Base-by-base conservation (phyloP, 1,284 basidiomycete genomes). In the Xanthoconium separans region DNA sequence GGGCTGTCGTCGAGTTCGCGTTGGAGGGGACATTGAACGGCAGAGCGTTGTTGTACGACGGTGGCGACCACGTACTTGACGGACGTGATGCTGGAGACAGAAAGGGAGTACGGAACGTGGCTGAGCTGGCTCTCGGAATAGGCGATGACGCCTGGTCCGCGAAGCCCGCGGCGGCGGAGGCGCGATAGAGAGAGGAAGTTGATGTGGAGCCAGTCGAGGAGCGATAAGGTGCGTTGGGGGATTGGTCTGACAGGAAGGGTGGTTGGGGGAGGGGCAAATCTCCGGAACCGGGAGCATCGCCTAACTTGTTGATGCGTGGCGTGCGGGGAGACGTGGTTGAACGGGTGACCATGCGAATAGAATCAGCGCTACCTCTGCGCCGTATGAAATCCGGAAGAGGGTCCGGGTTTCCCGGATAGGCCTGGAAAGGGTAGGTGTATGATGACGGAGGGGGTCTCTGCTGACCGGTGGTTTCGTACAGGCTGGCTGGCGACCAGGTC, bases 21-120 rank as follows among this genome's bases (percentile, higher is more conserved):
- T 66, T 68, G 12, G 74, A 69, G 20, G 70, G 65, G 41, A 49
- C 57, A 51, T 43, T 60, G 57, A 58, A 76, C 2, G 75, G 70
- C 16, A 67, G 44, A 0, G 20, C 27, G 29, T 56, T 61, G 51
- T 36, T 37, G 6, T 44, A 47, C 0, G 53, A 16, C 13, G 83
- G 83, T 6, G 81, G 85, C 0, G 78, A 73, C 86, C 85, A 87
- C 0, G 84, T 58, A 15, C 77, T 76, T 1, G 81, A 84, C 1
- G 84, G 85, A 22, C 86, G 77, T 4, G 83, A 84, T 6, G 84
- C 77, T 1, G 86, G 86, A 8, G 83, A 80, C 48, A 88, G 78
- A 73, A 87, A 87, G 0, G 86, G 83, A 0, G 80, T 73, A 24
- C 85, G 81, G 73, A 89, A 87, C n/a, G 54, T 78, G 0, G 83